phyloP scores from a whole-genome alignment of 768 basidiomycete species.

The Termitomyces sp. region DNA sequence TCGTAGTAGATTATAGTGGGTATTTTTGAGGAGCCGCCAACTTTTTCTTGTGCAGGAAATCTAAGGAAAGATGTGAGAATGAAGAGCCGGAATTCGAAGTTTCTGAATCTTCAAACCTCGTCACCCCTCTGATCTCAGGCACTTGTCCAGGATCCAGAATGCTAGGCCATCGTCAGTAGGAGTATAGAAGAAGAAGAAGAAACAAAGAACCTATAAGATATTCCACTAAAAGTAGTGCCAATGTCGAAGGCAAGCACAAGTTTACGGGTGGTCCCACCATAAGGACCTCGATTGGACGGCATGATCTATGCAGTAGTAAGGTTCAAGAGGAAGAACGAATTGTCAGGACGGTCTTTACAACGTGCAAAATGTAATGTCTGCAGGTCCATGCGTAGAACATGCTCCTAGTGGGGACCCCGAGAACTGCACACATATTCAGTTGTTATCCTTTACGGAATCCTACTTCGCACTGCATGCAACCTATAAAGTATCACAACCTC shows the following conservation, averaged over 20 bases:
- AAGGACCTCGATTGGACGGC: not conserved
- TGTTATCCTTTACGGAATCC: not conserved
- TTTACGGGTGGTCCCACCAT: constrained; percentile 8
- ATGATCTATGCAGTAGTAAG: not conserved
- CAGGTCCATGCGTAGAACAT: not conserved
- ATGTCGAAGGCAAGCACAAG: constrained; percentile 43
- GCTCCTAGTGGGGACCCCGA: not conserved
- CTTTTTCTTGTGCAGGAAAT: constrained; percentile 43
- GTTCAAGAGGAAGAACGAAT: not conserved
- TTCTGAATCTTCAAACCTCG: constrained; percentile 18
- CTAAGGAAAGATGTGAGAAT: constrained; percentile 19
- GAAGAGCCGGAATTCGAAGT: not conserved
- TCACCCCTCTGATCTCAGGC: constrained; percentile 41
- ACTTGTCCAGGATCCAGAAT: constrained; percentile 35
- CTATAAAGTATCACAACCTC: too few species aligned
- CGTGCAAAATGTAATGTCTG: not conserved
- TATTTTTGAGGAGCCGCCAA: constrained; percentile 45
- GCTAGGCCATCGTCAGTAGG: constrained; percentile 8
- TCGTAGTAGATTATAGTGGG: constrained; percentile 47
- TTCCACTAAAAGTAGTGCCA: constrained; percentile 43
- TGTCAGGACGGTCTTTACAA: not conserved
- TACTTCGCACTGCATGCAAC: not conserved
- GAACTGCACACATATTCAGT: not conserved
- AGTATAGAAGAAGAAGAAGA: not conserved
- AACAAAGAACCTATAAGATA: constrained; percentile 30